Evolutionary conservation across 2,329 filamentous ascomycete species (phyloP).

Genomic region (Arachnomyces sp.): DNA sequence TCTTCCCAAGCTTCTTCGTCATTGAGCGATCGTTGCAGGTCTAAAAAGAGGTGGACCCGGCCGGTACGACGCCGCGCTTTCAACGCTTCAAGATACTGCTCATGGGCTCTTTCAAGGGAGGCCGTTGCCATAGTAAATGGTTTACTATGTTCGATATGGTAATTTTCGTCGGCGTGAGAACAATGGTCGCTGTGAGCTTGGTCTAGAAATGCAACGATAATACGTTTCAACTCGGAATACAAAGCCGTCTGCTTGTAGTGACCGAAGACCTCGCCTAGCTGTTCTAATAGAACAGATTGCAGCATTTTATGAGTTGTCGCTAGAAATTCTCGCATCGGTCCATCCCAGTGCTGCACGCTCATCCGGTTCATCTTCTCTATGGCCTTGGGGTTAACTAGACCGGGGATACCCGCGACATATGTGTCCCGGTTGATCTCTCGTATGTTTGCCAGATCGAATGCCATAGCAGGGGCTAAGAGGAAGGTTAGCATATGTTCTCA

Average conservation of each 20-base stretch:
- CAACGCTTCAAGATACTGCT: constrained; percentile 10
- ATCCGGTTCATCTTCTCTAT: constrained; percentile 50
- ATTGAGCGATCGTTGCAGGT: constrained; percentile 9
- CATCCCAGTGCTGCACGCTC: constrained; percentile 52
- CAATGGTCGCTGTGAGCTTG: constrained; percentile 29
- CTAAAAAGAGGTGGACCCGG: constrained; percentile 13
- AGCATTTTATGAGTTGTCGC: constrained; percentile 22
- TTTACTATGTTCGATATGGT: constrained; percentile 45
- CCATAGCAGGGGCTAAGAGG: constrained; percentile 11
- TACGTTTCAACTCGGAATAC: constrained; percentile 26
- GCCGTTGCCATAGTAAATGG: constrained; percentile 46
- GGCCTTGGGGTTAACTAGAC: constrained; percentile 51
- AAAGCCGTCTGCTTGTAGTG: constrained; percentile 28
- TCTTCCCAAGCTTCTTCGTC: constrained; percentile 14
- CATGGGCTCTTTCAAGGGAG: constrained; percentile 17
- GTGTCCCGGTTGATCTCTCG: constrained; percentile 47
- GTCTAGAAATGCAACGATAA: constrained; percentile 41
- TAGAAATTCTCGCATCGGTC: constrained; percentile 41
- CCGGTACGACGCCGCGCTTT: constrained; percentile 12
- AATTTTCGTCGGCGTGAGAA: constrained; percentile 44
- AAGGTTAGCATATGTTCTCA: not conserved
- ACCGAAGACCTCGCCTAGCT: constrained; percentile 36
- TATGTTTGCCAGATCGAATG: constrained; percentile 35
- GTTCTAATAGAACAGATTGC: constrained; percentile 30
- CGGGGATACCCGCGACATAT: constrained; percentile 50